Base-by-base conservation (phyloP, 148 eudicot genomes). In the Rhododendron ferrugineum region DNA sequence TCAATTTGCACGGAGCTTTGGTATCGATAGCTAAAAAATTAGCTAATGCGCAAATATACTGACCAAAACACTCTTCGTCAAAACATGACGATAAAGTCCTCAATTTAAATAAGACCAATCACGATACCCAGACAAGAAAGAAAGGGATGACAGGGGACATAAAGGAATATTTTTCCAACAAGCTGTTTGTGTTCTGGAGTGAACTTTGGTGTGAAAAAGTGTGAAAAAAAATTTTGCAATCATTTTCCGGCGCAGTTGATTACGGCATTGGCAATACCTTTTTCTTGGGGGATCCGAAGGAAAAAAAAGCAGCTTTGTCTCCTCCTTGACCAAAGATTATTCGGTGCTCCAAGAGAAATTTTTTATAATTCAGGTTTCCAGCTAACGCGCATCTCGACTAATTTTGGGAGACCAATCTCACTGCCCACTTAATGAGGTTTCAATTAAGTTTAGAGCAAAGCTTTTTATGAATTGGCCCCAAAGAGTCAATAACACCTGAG, bases 161-260 rank as follows among this genome's bases (percentile, higher is more conserved):
- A 74, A 37, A 74, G 78, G 78, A 74, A 74, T 73, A 73, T 36
- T 16, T 74, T 74, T 37, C n/a, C 44, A 74, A 74, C 78, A 34
- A 34, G 46, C 46, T 34, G 26, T 74, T 74, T 36, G 44, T 34
- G 37, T 6, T 74, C 26, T 16, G 46, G 46, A 6, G 46, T 6
- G 8, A 52, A 74, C 78, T 74, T 74, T 74, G 11, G 26, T 20
- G 47, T 37, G 44, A 16, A 73, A 73, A 36, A 73, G 78, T 7
- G 13, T 10, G 13, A 68, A 68, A 26, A 26, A 7, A 37, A 37
- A 16, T 3, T 0, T 16, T 20, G 78, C 78, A 74, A 74, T 74
- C 78, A 74, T 74, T 37, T 74, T 34, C 44, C 78, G 78, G 78
- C 46, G 78, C 78, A 74, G 78, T 74, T 74, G 78, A 74, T 74